Evolutionary conservation across 2,329 filamentous ascomycete species (phyloP).

Genomic region (Xylaria sp.): DNA sequence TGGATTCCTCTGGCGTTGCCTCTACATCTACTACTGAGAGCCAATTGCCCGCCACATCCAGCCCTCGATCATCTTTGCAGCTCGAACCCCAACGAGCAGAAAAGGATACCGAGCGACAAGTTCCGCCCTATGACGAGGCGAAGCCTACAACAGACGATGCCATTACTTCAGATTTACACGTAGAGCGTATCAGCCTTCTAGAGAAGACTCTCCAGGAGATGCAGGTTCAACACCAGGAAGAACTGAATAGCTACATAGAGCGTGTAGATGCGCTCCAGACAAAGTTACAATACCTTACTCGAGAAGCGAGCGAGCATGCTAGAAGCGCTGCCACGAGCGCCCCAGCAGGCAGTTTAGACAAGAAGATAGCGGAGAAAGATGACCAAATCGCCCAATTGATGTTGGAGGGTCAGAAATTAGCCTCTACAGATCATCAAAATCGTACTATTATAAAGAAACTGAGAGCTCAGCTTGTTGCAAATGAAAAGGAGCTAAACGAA

Average conservation of each 20-base stretch:
- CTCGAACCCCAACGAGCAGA: slow-evolving; percentile 30
- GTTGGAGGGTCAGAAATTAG: slow-evolving; percentile 90
- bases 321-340: slow-evolving; percentile 73
- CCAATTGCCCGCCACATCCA: slow-evolving; percentile 23
- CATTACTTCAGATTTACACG: slow-evolving; percentile 52
- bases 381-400: slow-evolving; percentile 89
- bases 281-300: slow-evolving; percentile 88
- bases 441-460: slow-evolving; percentile 86
- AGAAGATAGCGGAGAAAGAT: slow-evolving; percentile 88
- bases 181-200: slow-evolving; percentile 53
- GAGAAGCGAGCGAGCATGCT: slow-evolving; percentile 80
- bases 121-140: not conserved
- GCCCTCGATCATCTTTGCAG: slow-evolving; percentile 37
- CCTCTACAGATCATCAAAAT: slow-evolving; percentile 86
- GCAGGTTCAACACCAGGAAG: slow-evolving; percentile 76
- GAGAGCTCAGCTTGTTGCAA: slow-evolving; percentile 71
- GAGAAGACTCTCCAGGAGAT: slow-evolving; percentile 52
- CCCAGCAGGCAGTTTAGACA: slow-evolving; percentile 73
- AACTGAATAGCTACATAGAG: slow-evolving; percentile 85
- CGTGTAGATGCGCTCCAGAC: slow-evolving; percentile 91
- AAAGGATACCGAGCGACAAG: slow-evolving; percentile 10
- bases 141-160: slow-evolving; percentile 18
- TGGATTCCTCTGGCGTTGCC: not conserved
- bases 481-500: slow-evolving; percentile 72
- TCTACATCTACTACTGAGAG: slow-evolving; percentile 12